A percentile compares a stretch with the other conserved stretches of the same genome.
These are phyloP conservation scores for Thalia dealbata DNA, from an alignment of 176 grass and related monocot genomes.

Conservation along the genomic window DNA sequence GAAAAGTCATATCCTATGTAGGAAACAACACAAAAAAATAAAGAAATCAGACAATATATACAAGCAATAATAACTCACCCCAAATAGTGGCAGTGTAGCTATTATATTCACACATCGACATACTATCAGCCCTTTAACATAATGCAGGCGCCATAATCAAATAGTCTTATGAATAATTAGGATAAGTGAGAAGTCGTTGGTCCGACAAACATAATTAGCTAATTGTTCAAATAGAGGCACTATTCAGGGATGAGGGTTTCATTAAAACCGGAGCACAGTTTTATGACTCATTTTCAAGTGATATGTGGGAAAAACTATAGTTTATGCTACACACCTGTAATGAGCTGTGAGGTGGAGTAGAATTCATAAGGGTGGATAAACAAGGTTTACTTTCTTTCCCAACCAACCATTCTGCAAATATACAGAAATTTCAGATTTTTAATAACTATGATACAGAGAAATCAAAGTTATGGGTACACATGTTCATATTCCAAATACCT, in stretches of 20 bases:
- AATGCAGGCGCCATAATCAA: neutral
- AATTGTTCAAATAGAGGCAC: neutral
- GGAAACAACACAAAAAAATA: slow-evolving; percentile 5
- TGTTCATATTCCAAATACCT: slow-evolving; percentile 31
- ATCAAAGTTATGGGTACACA: neutral
- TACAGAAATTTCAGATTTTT: slow-evolving; percentile 16
- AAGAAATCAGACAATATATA: neutral
- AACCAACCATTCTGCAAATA: slow-evolving; percentile 46
- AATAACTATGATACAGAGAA: slow-evolving; percentile 9
- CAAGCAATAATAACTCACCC: too few relatives aligned
- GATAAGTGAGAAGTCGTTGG: neutral
- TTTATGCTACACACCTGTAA: slow-evolving; percentile 38
- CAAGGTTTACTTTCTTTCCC: slow-evolving; percentile 47
- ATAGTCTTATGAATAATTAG: neutral
- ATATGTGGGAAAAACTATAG: neutral
- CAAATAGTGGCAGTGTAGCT: too few relatives aligned
- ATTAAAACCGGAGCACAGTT: neutral
- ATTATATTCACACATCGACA: neutral
- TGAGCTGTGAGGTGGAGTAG: slow-evolving; percentile 35
- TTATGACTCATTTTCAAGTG: neutral
- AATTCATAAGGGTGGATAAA: slow-evolving; percentile 55
- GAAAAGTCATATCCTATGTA: slow-evolving; percentile 37
- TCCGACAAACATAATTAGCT: neutral
- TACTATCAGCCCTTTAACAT: neutral
- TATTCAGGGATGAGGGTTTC: too few relatives aligned